Percentiles rank a stretch among this genome's conserved stretches.
Evolutionary conservation across 78 protist genomes (phyloP).

Genomic region (Emiliania huxleyi): DNA sequence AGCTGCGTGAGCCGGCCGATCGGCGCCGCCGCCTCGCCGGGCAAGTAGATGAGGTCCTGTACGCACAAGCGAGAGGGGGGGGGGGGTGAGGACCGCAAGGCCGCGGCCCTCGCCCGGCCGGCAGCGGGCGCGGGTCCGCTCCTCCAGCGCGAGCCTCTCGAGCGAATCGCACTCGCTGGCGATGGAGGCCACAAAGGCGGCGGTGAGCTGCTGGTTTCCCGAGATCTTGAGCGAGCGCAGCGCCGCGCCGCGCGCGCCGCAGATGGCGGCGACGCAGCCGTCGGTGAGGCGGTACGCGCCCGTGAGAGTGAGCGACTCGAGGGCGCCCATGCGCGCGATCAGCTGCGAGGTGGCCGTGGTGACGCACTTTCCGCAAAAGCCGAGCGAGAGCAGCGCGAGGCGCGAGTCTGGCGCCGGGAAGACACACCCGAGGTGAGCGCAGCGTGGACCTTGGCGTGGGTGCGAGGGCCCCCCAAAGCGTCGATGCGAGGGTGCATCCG

Average conservation of each 20-base stretch:
- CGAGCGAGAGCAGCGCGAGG: neutral
- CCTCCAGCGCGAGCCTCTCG: neutral
- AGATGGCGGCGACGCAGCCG: neutral
- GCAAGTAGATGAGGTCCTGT: neutral
- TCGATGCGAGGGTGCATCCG: too few species aligned
- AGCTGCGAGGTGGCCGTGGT: neutral
- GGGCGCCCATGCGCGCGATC: neutral
- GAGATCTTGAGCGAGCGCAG: neutral
- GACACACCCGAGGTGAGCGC: too few species aligned
- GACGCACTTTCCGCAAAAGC: neutral
- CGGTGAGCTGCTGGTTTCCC: neutral
- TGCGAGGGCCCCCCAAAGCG: too few species aligned
- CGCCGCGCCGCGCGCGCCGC: neutral
- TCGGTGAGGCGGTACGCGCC: neutral
- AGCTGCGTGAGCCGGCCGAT: neutral
- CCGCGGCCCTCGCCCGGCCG: too few species aligned
- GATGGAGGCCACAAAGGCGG: neutral
- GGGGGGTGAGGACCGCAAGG: too few species aligned
- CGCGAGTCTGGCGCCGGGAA: neutral
- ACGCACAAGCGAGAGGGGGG: too few species aligned
- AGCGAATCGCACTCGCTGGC: neutral
- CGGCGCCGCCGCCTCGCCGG: neutral
- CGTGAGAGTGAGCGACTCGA: neutral
- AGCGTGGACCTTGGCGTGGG: too few species aligned
- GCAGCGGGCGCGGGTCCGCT: too few species aligned